phyloP scores from a whole-genome alignment of 2,329 filamentous ascomycete species.

The Phialemoniopsis sp. region DNA sequence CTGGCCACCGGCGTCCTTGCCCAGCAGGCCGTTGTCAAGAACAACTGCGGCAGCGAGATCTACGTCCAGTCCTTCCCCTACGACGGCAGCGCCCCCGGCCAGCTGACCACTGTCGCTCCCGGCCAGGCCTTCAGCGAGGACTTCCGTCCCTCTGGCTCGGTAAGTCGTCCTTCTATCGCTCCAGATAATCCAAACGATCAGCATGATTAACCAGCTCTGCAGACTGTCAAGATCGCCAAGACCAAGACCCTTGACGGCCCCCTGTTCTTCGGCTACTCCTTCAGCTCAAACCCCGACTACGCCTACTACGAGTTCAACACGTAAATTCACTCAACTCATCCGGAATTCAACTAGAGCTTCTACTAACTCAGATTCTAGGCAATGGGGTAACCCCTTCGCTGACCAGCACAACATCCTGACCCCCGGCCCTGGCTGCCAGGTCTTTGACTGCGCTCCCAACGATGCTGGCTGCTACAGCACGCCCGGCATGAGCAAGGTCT shows the following conservation, averaged over 20 bases:
- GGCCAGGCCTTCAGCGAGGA: conserved; percentile 28
- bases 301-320: conserved; percentile 37
- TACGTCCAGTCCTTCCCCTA: conserved; percentile 32
- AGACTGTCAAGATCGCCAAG: conserved; percentile 36
- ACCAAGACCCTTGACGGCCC: conserved; percentile 27
- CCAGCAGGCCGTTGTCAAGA: conserved; percentile 28
- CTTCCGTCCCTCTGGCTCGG: conserved; percentile 28
- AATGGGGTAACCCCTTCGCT: conserved; percentile 36
- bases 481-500: conserved; percentile 29
- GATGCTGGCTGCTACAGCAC: conserved; percentile 34
- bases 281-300: conserved; percentile 25
- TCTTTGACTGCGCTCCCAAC: conserved; percentile 30
- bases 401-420: conserved; percentile 26
- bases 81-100: conserved; percentile 21
- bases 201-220: conserved; percentile 1
- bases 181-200: conserved; percentile 3
- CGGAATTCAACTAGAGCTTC: too few relatives aligned
- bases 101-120: conserved; percentile 23
- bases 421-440: conserved; percentile 28
- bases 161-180: conserved; percentile 13
- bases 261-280: conserved; percentile 38
- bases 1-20: conserved; percentile 24
- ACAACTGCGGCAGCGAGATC: conserved; percentile 24
- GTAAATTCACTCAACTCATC: too few relatives aligned
- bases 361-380: conserved; percentile 10